These are phyloP conservation scores for Carex myosuroides DNA, from an alignment of 176 grass and related monocot genomes.

Conservation along the genomic window DNA sequence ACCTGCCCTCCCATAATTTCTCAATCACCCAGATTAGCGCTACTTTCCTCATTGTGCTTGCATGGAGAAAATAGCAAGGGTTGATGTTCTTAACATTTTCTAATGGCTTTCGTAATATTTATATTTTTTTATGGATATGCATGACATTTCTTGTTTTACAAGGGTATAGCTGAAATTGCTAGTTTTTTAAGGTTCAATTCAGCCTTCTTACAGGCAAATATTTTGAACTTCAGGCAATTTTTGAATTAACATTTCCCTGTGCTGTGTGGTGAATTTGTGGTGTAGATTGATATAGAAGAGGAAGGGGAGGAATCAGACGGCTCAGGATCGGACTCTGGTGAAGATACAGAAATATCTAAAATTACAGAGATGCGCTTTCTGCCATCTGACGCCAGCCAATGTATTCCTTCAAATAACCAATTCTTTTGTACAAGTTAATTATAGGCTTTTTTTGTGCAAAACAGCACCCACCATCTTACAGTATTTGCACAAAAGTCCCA, in stretches of 20 bases:
- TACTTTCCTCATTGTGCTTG: neutral
- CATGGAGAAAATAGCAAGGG: neutral
- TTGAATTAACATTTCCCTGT: neutral
- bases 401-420: conserved; percentile 48
- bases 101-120: neutral
- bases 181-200: neutral
- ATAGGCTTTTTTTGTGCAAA: neutral
- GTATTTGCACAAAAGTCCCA: neutral
- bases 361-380: conserved; percentile 76
- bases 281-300: conserved; percentile 65
- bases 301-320: conserved; percentile 26
- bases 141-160: neutral
- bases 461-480: neutral
- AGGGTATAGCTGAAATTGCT: neutral
- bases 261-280: neutral
- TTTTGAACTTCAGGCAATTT: neutral
- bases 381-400: conserved; percentile 53
- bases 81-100: neutral
- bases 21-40: neutral
- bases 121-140: neutral
- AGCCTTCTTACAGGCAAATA: neutral
- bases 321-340: conserved; percentile 37
- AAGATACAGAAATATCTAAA: conserved; percentile 46
- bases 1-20: neutral
- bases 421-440: neutral